Conservation (phyloP, 495 filamentous ascomycete species). For the Xylaria flabelliformis region DNA sequence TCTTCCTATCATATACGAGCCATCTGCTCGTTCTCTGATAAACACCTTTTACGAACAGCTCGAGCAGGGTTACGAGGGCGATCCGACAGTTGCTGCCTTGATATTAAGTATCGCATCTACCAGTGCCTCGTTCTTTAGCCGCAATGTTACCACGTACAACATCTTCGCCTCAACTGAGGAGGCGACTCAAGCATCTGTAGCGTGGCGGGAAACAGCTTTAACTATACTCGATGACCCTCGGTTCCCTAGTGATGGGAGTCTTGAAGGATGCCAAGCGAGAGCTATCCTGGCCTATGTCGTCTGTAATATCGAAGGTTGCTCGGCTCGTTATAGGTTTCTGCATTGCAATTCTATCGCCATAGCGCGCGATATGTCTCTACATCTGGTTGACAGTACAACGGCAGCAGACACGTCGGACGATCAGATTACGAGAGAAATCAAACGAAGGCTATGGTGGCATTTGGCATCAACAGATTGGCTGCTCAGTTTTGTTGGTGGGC, state of each 20-base stretch:
- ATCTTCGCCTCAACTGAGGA: slow-evolving; percentile 43
- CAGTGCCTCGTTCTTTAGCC: slow-evolving; percentile 50
- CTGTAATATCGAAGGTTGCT: slow-evolving; percentile 50
- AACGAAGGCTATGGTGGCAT: slow-evolving; percentile 59
- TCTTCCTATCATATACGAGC: slow-evolving; percentile 51
- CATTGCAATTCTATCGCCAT: slow-evolving; percentile 41
- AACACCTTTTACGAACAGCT: slow-evolving; percentile 42
- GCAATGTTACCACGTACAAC: slow-evolving; percentile 24
- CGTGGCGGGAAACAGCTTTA: slow-evolving; percentile 48
- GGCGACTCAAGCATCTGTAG: slow-evolving; percentile 39
- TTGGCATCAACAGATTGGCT: slow-evolving; percentile 55
- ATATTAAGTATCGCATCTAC: slow-evolving; percentile 54
- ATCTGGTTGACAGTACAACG: slow-evolving; percentile 50
- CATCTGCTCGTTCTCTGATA: slow-evolving; percentile 45
- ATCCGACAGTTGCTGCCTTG: slow-evolving; percentile 40
- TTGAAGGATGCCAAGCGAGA: slow-evolving; percentile 55
- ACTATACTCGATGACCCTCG: slow-evolving; percentile 50
- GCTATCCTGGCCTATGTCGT: slow-evolving; percentile 49
- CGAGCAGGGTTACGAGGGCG: slow-evolving; percentile 15
- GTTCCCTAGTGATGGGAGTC: slow-evolving; percentile 33
- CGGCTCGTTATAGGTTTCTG: slow-evolving; percentile 42
- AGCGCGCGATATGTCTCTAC: slow-evolving; percentile 49
- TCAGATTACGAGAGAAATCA: slow-evolving; percentile 47
- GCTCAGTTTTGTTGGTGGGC: slow-evolving; percentile 43
- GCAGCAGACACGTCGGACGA: slow-evolving; percentile 31